Evolutionary conservation across 495 filamentous ascomycete genomes (phyloP).

Genomic region (Talaromyces thailandensis): DNA sequence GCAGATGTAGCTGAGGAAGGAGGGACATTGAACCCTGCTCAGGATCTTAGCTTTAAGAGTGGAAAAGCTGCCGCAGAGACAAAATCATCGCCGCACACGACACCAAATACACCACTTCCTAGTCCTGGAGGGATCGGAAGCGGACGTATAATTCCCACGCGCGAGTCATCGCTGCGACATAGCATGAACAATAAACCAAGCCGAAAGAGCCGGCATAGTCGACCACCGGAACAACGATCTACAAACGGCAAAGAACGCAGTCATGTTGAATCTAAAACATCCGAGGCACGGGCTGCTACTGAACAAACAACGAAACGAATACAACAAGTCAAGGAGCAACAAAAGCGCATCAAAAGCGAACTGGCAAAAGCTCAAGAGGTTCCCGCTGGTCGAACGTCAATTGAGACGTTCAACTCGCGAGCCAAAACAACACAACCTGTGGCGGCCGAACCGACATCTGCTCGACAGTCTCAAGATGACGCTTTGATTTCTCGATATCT

Average conservation of each 20-base stretch:
- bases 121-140: constrained; percentile 38
- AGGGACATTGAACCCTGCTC: constrained; percentile 13
- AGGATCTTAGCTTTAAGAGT: constrained; percentile 5
- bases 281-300: constrained; percentile 25
- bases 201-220: constrained; percentile 19
- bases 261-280: constrained; percentile 24
- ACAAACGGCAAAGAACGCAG: constrained; percentile 23
- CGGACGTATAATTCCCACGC: constrained; percentile 49
- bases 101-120: constrained; percentile 10
- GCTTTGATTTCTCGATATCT: constrained; percentile 9
- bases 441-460: constrained; percentile 12
- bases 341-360: constrained; percentile 35
- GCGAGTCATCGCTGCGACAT: constrained; percentile 62
- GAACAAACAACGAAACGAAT: constrained; percentile 41
- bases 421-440: constrained; percentile 21
- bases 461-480: constrained; percentile 14
- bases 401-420: constrained; percentile 21
- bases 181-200: constrained; percentile 27
- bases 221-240: neutral
- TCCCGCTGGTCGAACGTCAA: constrained; percentile 5
- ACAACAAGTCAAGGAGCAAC: constrained; percentile 43
- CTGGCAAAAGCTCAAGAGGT: constrained; percentile 19
- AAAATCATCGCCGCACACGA: neutral
- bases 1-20: constrained; percentile 34
- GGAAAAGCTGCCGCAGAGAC: constrained; percentile 12